Percentiles rank a stretch among this genome's conserved stretches.
Conservation (phyloP, 1,284 basidiomycete genomes). For the Ceratorhiza oryzae-sativae region DNA sequence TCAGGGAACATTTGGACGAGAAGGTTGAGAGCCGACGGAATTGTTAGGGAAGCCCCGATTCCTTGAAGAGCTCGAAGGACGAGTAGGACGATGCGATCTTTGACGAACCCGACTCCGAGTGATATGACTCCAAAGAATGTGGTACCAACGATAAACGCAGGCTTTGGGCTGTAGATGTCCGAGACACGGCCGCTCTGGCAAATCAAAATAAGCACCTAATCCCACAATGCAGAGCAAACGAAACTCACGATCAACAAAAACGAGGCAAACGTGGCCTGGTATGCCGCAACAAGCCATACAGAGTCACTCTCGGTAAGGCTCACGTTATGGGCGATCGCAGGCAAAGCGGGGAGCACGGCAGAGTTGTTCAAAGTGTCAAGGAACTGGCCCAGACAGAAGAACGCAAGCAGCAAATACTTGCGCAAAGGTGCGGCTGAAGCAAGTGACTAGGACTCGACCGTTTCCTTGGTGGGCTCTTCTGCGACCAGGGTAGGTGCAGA, state of each 20-base stretch:
- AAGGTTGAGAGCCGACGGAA: slow-evolving; percentile 59
- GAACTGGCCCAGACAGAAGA: slow-evolving; percentile 58
- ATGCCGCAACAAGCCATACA: slow-evolving; percentile 39
- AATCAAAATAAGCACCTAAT: slow-evolving; percentile 8
- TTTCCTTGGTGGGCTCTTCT: slow-evolving; percentile 1
- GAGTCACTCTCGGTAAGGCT: slow-evolving; percentile 37
- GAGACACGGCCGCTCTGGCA: slow-evolving; percentile 15
- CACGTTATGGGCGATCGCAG: slow-evolving; percentile 48
- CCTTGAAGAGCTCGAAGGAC: slow-evolving; percentile 40
- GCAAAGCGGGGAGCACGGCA: slow-evolving; percentile 57
- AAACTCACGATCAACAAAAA: slow-evolving; percentile 37
- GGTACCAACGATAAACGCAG: slow-evolving; percentile 37
- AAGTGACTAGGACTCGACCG: neutral
- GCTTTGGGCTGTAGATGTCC: slow-evolving; percentile 34
- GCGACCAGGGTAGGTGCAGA: slow-evolving; percentile 15
- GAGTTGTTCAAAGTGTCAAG: slow-evolving; percentile 60
- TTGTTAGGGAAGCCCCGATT: slow-evolving; percentile 46
- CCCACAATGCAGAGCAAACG: neutral
- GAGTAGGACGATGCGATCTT: slow-evolving; percentile 36
- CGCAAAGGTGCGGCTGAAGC: slow-evolving; percentile 44
- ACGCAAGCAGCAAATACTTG: slow-evolving; percentile 51
- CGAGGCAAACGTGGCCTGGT: slow-evolving; percentile 32
- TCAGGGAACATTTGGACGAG: slow-evolving; percentile 58
- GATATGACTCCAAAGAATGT: slow-evolving; percentile 33
- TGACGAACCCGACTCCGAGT: slow-evolving; percentile 39